These are phyloP conservation scores for Oryza officinalis DNA, from an alignment of 176 grass and related monocot genomes.

Conservation along the genomic window DNA sequence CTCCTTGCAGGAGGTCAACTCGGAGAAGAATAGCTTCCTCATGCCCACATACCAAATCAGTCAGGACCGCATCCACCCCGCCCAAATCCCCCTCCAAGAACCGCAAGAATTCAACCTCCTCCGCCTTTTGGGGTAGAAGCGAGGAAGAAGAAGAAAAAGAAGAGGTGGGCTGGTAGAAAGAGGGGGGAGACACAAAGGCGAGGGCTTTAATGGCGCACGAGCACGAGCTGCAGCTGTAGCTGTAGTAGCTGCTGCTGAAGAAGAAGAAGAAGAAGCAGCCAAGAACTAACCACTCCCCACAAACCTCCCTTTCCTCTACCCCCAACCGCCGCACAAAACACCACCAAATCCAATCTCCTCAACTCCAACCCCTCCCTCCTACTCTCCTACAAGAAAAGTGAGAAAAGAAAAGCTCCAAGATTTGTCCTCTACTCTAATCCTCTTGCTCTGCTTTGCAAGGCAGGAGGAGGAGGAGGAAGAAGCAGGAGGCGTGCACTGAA, in stretches of 20 bases:
- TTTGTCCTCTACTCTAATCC: too few species aligned
- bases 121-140: too few species aligned
- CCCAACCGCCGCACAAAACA: conserved; percentile 37
- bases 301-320: not conserved
- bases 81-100: conserved; percentile 10
- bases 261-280: conserved; percentile 29
- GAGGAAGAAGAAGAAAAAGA: not conserved
- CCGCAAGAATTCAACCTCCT: not conserved
- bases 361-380: conserved; percentile 2
- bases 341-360: conserved; percentile 45
- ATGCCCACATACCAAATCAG: conserved; percentile 57
- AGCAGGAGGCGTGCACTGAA: conserved; percentile 1
- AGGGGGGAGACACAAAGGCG: not conserved
- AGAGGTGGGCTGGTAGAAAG: not conserved
- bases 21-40: conserved; percentile 98
- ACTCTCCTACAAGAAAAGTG: not conserved
- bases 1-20: conserved; percentile 76
- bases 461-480: not conserved
- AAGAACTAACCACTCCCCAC: conserved; percentile 45
- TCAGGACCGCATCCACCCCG: conserved; percentile 35
- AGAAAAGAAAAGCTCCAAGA: conserved; percentile 28
- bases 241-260: not conserved
- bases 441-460: not conserved
- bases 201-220: conserved; percentile 56
- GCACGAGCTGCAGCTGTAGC: not conserved